Base-by-base conservation (phyloP, 768 basidiomycete species). In the Boletus tomentosulus region DNA sequence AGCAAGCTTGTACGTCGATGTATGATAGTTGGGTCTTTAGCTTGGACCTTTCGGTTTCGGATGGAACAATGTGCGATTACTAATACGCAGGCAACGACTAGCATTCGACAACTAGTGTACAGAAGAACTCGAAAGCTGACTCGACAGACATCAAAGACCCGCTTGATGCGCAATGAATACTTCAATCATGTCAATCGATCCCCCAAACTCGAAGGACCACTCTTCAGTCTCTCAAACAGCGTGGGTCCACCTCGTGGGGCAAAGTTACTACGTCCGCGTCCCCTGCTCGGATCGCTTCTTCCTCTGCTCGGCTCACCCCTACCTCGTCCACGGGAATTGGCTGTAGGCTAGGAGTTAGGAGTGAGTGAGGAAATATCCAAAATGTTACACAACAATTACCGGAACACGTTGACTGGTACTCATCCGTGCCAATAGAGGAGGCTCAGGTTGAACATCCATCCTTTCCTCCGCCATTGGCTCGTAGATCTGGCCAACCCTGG, bases 341-440 rank as follows among this genome's bases (percentile, higher is more conserved):
- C 27, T n/a, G 63, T 12, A 34, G 30, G 19, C 66, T 67, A 42
- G 33, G 11, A 30, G n/a, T 30, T 43, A 35, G 39, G 4, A 1
- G 24, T 60, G 2, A 57, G 54, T 30, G 30, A 34, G 46, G 3
- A 37, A 0, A 6, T 24, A 3, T 27, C 7, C 19, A 24, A 22
- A 16, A 7, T n/a, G 11, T 43, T 25, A 22, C 10, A 25, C n/a
- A 33, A 50, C 7, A 51, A 27, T 62, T 59, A 67, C 66, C 67
- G 55, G 59, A 49, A 51, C 25, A 27, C 34, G 53, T 28, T 60
- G 66, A 15, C 51, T 61, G 25, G 55, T 51, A n/a, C 55, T 59
- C 35, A 67, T 66, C 45, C 66, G 66, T 6, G 62, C 56, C 55
- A 68, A 51, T 12, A 67, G 45, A 30, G 57, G 43, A 33, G 61